Evolutionary conservation across 345 rosid species (phyloP).

Genomic region (Lepidium sativum): DNA sequence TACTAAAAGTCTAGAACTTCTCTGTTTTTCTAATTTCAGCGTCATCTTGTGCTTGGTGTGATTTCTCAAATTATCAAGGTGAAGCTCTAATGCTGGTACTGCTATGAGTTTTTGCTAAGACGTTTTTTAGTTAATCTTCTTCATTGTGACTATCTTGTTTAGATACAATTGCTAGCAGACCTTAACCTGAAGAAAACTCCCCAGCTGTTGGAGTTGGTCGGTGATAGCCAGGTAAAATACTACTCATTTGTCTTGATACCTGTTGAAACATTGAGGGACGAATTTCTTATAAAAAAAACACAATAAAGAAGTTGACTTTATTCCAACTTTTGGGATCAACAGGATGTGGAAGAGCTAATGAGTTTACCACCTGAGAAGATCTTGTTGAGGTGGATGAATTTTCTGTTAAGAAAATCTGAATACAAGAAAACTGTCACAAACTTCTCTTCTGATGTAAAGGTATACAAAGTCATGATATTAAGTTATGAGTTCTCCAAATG

Average conservation of each 20-base stretch:
- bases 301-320: not conserved
- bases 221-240: constrained; percentile 60
- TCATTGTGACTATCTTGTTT: constrained; percentile 15
- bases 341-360: constrained; percentile 99
- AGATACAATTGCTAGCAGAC: constrained; percentile 97
- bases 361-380: constrained; percentile 98
- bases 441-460: constrained; percentile 97
- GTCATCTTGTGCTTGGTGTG: constrained; percentile 95
- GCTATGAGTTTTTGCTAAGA: not conserved
- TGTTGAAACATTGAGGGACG: not conserved
- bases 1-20: constrained; percentile 1
- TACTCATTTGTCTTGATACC: not conserved
- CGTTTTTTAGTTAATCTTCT: not conserved
- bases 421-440: constrained; percentile 75
- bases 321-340: constrained; percentile 17
- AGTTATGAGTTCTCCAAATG: not conserved
- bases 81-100: constrained; percentile 9
- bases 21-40: constrained; percentile 42
- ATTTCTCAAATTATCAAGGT: constrained; percentile 97
- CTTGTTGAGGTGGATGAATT: constrained; percentile 95
- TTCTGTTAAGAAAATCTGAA: constrained; percentile 70
- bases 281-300: not conserved
- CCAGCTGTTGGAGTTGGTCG: constrained; percentile 81
- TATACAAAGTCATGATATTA: constrained; percentile 7
- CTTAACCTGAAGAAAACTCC: constrained; percentile 99